Percentiles rank a stretch among this genome's conserved stretches.
Conservation (phyloP, 2,329 filamentous ascomycete genomes). For the Aspergillus sp. region DNA sequence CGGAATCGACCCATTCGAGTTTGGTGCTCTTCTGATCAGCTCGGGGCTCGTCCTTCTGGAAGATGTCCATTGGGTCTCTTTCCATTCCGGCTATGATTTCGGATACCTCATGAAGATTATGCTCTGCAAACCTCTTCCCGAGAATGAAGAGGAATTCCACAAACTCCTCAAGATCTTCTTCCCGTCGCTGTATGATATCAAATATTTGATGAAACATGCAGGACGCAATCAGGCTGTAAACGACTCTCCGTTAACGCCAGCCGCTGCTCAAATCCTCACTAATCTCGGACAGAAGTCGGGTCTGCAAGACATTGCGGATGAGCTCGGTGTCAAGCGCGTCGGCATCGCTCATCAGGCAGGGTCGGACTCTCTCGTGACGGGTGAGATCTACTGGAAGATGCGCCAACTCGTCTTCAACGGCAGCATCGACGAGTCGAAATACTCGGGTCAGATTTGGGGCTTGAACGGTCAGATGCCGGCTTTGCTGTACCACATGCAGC, state of each 20-base stretch:
- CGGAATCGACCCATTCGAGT: slow-evolving; percentile 86
- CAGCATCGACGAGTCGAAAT: slow-evolving; percentile 73
- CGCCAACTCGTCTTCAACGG: slow-evolving; percentile 84
- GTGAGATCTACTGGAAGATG: slow-evolving; percentile 93
- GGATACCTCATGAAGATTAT: slow-evolving; percentile 95
- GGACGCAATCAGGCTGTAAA: slow-evolving; percentile 68
- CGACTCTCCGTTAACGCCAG: slow-evolving; percentile 63
- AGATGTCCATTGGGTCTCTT: slow-evolving; percentile 93
- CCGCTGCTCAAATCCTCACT: slow-evolving; percentile 72
- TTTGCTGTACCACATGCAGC: slow-evolving; percentile 46
- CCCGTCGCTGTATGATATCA: slow-evolving; percentile 91
- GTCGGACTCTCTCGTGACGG: slow-evolving; percentile 89
- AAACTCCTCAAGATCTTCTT: slow-evolving; percentile 89
- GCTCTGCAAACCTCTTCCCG: slow-evolving; percentile 77
- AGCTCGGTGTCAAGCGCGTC: slow-evolving; percentile 84
- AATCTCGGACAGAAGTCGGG: slow-evolving; percentile 89
- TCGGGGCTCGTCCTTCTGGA: slow-evolving; percentile 87
- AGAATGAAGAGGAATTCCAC: slow-evolving; percentile 88
- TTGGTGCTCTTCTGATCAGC: slow-evolving; percentile 85
- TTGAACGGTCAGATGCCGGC: slow-evolving; percentile 70
- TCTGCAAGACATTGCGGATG: slow-evolving; percentile 89
- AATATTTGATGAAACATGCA: slow-evolving; percentile 92
- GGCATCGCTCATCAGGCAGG: slow-evolving; percentile 90
- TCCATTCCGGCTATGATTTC: slow-evolving; percentile 98
- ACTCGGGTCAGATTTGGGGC: slow-evolving; percentile 90